phyloP scores from a whole-genome alignment of 2,329 filamentous ascomycete species.

The Chalaropsis thielavioides region DNA sequence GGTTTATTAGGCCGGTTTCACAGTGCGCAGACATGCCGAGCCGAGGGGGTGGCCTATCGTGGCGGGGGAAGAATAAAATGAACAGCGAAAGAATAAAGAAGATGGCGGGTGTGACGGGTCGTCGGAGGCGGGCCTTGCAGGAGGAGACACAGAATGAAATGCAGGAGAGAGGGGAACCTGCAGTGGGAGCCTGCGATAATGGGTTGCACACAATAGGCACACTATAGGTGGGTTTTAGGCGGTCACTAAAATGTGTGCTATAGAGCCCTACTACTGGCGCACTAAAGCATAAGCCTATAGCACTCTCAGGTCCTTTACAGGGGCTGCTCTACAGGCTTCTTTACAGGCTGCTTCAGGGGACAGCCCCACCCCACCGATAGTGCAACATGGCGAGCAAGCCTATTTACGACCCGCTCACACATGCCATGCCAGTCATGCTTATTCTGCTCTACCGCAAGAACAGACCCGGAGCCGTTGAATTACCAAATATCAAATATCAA shows the following conservation, averaged over 20 bases:
- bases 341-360: not conserved
- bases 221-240: too few species aligned
- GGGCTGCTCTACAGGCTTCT: not conserved
- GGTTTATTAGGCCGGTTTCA: constrained; percentile 6
- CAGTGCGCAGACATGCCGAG: not conserved
- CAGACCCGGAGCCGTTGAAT: too few species aligned
- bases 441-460: too few species aligned
- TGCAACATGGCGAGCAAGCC: not conserved
- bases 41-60: not conserved
- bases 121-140: not conserved
- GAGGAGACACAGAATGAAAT: not conserved
- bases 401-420: not conserved
- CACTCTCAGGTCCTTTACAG: not conserved
- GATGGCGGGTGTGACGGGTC: not conserved
- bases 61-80: not conserved
- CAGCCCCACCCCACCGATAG: not conserved
- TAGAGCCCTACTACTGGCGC: not conserved
- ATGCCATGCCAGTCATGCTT: too few species aligned
- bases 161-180: not conserved
- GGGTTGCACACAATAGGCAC: not conserved
- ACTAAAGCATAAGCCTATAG: not conserved
- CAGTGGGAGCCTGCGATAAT: not conserved
- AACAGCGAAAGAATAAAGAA: too few species aligned
- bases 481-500: too few species aligned
- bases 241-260: too few species aligned